A percentile compares a stretch with the other conserved stretches of the same genome.
Conservation (phyloP, 768 basidiomycete species). For the Boletus bicolor region DNA sequence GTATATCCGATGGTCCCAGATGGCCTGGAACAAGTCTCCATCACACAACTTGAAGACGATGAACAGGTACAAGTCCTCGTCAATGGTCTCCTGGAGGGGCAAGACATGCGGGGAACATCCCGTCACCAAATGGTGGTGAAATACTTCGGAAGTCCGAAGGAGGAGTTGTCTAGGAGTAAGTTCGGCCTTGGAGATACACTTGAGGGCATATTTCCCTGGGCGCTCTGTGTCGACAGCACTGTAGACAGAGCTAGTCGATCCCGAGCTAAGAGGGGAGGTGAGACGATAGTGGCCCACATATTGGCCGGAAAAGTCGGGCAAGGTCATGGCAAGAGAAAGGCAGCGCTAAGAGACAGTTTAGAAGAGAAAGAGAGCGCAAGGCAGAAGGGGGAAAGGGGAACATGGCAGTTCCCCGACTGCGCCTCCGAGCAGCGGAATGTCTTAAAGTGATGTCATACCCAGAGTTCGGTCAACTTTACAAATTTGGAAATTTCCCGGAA, state of each 20-base stretch:
- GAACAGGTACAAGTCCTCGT: conserved; percentile 60
- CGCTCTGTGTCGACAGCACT: conserved; percentile 53
- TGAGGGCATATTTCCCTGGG: conserved; percentile 60
- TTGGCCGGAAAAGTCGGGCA: conserved; percentile 51
- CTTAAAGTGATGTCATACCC: conserved; percentile 1
- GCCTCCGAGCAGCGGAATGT: no score
- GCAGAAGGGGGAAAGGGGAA: not conserved
- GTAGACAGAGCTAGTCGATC: conserved; percentile 79
- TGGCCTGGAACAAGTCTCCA: conserved; percentile 72
- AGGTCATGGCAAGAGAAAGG: conserved; percentile 1
- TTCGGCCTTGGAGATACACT: conserved; percentile 64
- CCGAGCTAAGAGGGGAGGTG: conserved; percentile 61
- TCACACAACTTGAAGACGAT: conserved; percentile 57
- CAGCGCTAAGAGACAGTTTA: not conserved
- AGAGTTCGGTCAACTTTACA: not conserved
- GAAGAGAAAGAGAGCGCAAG: not conserved
- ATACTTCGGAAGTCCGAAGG: conserved; percentile 68
- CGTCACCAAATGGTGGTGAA: conserved; percentile 50
- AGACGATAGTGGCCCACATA: conserved; percentile 60
- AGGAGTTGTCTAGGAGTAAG: conserved; percentile 52
- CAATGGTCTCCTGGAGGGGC: conserved; percentile 60
- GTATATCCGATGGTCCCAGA: conserved; percentile 55
- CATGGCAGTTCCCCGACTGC: no score
- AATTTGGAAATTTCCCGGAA: not conserved
- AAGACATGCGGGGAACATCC: conserved; percentile 60